Evolutionary conservation across 768 basidiomycete genomes (phyloP).

Genomic region (Bullera alba): DNA sequence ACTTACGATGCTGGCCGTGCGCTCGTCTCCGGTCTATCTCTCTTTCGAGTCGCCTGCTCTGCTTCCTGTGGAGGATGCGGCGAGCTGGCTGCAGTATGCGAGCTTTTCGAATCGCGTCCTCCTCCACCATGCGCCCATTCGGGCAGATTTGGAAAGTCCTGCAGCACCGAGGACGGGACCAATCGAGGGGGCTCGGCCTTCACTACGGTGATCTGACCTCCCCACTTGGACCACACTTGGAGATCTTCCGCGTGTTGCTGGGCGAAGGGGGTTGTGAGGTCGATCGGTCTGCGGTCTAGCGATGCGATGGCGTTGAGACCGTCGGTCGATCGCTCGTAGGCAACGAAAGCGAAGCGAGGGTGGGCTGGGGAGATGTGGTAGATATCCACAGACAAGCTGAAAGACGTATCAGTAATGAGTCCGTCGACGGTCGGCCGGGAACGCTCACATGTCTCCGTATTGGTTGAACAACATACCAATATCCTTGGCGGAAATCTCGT

Average conservation of each 20-base stretch:
- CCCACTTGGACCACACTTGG: slow-evolving; percentile 38
- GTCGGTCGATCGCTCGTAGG: slow-evolving; percentile 23
- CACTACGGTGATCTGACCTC: slow-evolving; percentile 32
- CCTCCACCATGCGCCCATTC: slow-evolving; percentile 20
- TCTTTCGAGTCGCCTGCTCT: neutral
- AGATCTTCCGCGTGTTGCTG: slow-evolving; percentile 25
- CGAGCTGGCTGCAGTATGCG: no score
- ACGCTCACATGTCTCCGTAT: slow-evolving; percentile 40
- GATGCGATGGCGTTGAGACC: slow-evolving; percentile 26
- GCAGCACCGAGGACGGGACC: slow-evolving; percentile 25
- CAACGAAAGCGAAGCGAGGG: slow-evolving; percentile 41
- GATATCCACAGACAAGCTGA: slow-evolving; percentile 42
- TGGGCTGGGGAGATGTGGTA: slow-evolving; percentile 37
- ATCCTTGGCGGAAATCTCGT: slow-evolving; percentile 36
- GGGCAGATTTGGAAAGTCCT: slow-evolving; percentile 30
- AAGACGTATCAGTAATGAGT: slow-evolving; percentile 5
- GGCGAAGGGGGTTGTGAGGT: slow-evolving; percentile 28
- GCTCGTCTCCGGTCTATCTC: neutral
- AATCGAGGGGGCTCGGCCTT: slow-evolving; percentile 29
- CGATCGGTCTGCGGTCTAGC: slow-evolving; percentile 34
- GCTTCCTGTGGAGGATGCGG: no score
- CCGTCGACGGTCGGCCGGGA: no score
- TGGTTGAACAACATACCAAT: slow-evolving; percentile 43
- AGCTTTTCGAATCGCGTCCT: no score
- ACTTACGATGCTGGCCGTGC: no score